Base-by-base conservation (phyloP, 495 filamentous ascomycete species). In the Saxophila tyrrhenica region DNA sequence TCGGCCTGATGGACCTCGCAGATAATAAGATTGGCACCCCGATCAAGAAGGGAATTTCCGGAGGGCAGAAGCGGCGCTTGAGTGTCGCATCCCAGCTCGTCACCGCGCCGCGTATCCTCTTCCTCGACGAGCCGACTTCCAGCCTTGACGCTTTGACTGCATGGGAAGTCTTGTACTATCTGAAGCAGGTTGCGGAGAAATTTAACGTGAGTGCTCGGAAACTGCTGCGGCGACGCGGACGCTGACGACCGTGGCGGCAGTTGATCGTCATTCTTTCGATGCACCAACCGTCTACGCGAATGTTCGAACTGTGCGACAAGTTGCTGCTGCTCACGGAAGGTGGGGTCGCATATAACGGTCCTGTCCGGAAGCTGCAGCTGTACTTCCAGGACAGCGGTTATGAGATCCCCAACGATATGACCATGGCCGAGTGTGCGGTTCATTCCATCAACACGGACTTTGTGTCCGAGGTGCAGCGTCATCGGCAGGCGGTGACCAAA, bases 51-150 rank as follows among this genome's bases (percentile, higher is more conserved):
- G 87, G 87, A 7, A 79, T 91, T 52, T 82, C 78, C 61, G 86
- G 87, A 39, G 87, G 87, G 2, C 86, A 94, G 68, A 90, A 89
- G 69, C 71, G 85, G 5, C 73, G 87, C 9, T 69, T 87, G 16
- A 83, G 84, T 55, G 81, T 90, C 9, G 86, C 86, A 1, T 82
- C 81, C 54, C 86, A 87, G 66, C 70, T 94, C 38, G 84, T 94
- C 60, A 89, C 86, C 10, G 76, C 72, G 49, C 87, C 87, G 0
- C 83, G 82, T 67, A 81, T 94, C 15, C 57, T 92, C 54, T 89
- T 92, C 58, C 60, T 92, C 46, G 87, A 92, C 64, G 87, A 90
- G 64, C 87, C 86, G 7, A 92, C 86, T 0, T 85, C 80, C 51
- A 87, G 87, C 13, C 66, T 92, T 25, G 87, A 92, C 64, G 85